Conservation (phyloP, 176 grass and related monocot species). For the Paspalum notatum region DNA sequence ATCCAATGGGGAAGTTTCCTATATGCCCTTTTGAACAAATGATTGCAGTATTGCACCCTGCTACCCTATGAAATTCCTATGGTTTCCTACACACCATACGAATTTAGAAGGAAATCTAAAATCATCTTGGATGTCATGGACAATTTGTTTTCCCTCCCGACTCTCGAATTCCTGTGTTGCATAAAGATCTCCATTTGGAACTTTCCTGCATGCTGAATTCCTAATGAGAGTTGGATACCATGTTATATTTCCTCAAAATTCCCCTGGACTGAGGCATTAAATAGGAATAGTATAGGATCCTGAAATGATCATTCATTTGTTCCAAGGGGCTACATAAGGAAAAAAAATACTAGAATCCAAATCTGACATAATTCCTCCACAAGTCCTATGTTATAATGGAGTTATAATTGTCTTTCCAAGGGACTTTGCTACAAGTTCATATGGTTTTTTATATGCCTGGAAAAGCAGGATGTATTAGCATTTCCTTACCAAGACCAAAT, state of each 20-base stretch:
- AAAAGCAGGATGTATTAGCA: not conserved
- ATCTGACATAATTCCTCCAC: not conserved
- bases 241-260: not conserved
- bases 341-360: not conserved
- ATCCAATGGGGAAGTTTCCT: not conserved
- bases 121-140: no score
- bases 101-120: not conserved
- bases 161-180: not conserved
- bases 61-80: not conserved
- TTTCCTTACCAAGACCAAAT: not conserved
- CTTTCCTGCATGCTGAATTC: not conserved
- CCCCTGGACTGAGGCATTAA: not conserved
- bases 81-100: not conserved
- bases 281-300: not conserved
- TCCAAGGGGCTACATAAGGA: no score
- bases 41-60: slow-evolving; percentile 6
- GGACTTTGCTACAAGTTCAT: not conserved
- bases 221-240: not conserved
- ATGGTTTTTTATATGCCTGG: not conserved
- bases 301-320: not conserved
- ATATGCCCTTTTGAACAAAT: not conserved
- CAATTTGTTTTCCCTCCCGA: not conserved
- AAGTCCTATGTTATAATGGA: not conserved
- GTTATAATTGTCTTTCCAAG: not conserved
- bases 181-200: not conserved